Base-by-base conservation (phyloP, 208 protist genomes). In the Trypanosoma scelopori region DNA sequence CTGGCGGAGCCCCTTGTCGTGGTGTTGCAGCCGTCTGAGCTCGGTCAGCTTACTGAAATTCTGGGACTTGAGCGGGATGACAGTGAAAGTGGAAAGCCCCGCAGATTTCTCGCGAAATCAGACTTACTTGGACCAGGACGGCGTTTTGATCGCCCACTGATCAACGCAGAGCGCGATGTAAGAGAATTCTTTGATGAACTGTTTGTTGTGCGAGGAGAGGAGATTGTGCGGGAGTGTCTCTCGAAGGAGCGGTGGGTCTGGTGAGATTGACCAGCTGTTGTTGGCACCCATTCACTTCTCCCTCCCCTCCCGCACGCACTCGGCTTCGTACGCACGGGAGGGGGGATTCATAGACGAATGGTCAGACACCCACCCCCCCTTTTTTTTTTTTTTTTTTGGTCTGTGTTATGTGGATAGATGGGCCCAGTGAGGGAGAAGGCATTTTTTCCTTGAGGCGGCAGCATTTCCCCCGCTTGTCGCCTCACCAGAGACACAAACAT, bases 161-260 rank as follows among this genome's bases (percentile, higher is more conserved):
- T 76, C 5, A 81, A 87, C 42, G 89, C 87, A 56, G 85, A 95
- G 74, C 65, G 59, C 15, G 84, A 91, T 41, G 85, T 92, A 69
- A 67, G 73, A 59, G 57, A 53, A 16, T 95, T 88, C 71, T 83
- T 95, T 69, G 74, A 78, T 25, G 74, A 85, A 2, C 28, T 95
- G 1, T 92, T 95, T 65, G 53, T 53, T 13, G 61, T 35, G 16
- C 80, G 85, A 30, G 84, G 82, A 0, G 74, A 65, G 7, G 85
- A 75, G 45, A 79, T 95, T 27, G 49, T 50, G n/a, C 73, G 74
- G 25, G 27, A 64, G 18, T 92, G 71, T 67, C 72, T 89, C 48
- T 63, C 74, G 53, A 69, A 84, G 28, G 82, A 85, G 58, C 39
- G 25, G 3, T 74, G 69, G 69, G 32, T 58, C 4, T 64, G 45